Base-by-base conservation (phyloP, 2,329 filamentous ascomycete genomes). In the Scedosporium apiospermum region DNA sequence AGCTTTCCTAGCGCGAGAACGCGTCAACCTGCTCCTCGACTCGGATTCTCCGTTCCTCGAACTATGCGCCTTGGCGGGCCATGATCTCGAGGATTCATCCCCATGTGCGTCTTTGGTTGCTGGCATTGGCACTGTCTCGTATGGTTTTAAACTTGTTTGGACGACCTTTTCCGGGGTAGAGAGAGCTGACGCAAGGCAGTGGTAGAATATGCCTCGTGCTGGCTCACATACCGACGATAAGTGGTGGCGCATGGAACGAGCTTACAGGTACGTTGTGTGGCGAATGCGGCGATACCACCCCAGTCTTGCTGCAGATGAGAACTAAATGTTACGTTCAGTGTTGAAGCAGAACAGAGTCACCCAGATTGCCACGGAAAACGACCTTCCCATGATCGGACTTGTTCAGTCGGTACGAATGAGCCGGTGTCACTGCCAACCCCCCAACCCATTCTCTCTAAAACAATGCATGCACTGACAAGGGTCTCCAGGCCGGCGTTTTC, bases 231-330 rank as follows among this genome's bases (percentile, higher is more conserved):
- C 75, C 76, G 1, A 75, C 76, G 1, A 71, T 75, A 51, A 76
- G 73, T 57, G 76, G 76, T 42, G 76, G 76, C 0, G 74, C 76
- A 0, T 77, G 76, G 76, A 78, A 78, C 64, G 75, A 77, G 53
- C 71, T 74, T 65, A 75, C 73, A 58, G 75, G 67, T 67, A 46
- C 21, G 62, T 57, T 42, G 42, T n/a, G n/a, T n/a, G n/a, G n/a
- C n/a, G n/a, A n/a, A n/a, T n/a, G n/a, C n/a, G n/a, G n/a, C n/a
- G n/a, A n/a, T n/a, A n/a, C n/a, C n/a, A n/a, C n/a, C n/a, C n/a
- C n/a, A n/a, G n/a, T n/a, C n/a, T n/a, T n/a, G n/a, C n/a, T n/a
- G n/a, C n/a, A n/a, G n/a, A n/a, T n/a, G n/a, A n/a, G n/a, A n/a
- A n/a, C n/a, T n/a, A n/a, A n/a, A n/a, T n/a, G n/a, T n/a, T n/a